These are phyloP conservation scores for Diaporthe aspalathi DNA, from an alignment of 2,329 filamentous ascomycete species.

Conservation along the genomic window DNA sequence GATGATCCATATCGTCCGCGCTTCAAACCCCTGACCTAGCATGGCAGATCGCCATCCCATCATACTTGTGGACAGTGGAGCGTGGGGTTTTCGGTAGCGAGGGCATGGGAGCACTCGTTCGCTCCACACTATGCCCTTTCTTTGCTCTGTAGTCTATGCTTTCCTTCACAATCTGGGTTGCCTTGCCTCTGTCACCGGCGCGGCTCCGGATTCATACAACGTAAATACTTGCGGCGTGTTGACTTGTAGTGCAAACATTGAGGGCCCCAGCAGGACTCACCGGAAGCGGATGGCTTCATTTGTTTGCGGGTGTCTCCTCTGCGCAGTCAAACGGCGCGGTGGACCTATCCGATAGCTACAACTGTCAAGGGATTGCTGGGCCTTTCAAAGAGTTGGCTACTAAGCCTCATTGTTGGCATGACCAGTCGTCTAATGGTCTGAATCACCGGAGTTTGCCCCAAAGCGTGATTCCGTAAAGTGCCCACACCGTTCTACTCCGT, in stretches of 20 bases:
- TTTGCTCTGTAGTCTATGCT: neutral
- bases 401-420: too few relatives aligned
- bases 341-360: neutral
- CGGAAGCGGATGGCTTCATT: neutral
- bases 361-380: too few relatives aligned
- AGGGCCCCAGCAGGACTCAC: neutral
- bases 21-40: slow-evolving; percentile 5
- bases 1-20: neutral
- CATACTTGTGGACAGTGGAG: neutral
- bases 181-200: neutral
- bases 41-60: neutral
- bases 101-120: neutral
- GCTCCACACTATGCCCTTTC: neutral
- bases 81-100: neutral
- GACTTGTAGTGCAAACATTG: too few relatives aligned
- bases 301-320: neutral
- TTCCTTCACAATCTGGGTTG: neutral
- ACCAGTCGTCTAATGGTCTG: too few relatives aligned
- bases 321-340: too few relatives aligned
- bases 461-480: too few relatives aligned
- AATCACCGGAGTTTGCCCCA: too few relatives aligned
- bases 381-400: too few relatives aligned
- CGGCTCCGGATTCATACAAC: neutral
- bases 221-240: neutral
- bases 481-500: too few relatives aligned